phyloP scores from a whole-genome alignment of 2,329 filamentous ascomycete genomes.

The Nectriaceae sp. region DNA sequence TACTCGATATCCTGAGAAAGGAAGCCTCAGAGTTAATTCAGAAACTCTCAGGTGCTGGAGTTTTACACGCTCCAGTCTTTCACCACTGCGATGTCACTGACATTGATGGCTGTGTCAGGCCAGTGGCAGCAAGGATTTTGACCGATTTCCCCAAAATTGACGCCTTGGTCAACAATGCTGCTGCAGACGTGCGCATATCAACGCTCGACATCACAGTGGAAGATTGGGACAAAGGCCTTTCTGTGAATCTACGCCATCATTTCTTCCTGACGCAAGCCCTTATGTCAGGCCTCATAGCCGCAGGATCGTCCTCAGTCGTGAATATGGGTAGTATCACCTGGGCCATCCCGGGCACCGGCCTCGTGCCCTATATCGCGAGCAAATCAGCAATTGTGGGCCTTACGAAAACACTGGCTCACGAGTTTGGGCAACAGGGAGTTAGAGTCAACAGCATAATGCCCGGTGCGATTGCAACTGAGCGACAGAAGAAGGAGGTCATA shows the following conservation, averaged over 20 bases:
- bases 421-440: slow-evolving; percentile 50
- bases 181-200: slow-evolving; percentile 35
- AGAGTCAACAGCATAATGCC: slow-evolving; percentile 53
- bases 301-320: slow-evolving; percentile 50
- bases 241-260: slow-evolving; percentile 45
- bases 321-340: slow-evolving; percentile 56
- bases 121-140: slow-evolving; percentile 36
- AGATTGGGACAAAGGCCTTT: slow-evolving; percentile 45
- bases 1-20: slow-evolving; percentile 42
- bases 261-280: slow-evolving; percentile 74
- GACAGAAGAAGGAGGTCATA: slow-evolving; percentile 45
- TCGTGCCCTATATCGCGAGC: slow-evolving; percentile 50
- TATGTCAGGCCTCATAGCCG: slow-evolving; percentile 56
- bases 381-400: slow-evolving; percentile 59
- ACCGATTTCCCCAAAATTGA: slow-evolving; percentile 53
- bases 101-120: slow-evolving; percentile 31
- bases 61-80: slow-evolving; percentile 34
- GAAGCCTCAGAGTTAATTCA: slow-evolving; percentile 30
- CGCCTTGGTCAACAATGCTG: slow-evolving; percentile 84
- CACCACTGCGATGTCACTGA: slow-evolving; percentile 45
- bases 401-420: slow-evolving; percentile 55
- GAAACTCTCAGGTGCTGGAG: slow-evolving; percentile 8
- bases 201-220: slow-evolving; percentile 41
- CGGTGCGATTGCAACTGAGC: slow-evolving; percentile 47
- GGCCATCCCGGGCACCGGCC: slow-evolving; percentile 43